A percentile compares a stretch with the other conserved stretches of the same genome.
Conservation (phyloP, 768 basidiomycete genomes). For the Pluteus cervinus region DNA sequence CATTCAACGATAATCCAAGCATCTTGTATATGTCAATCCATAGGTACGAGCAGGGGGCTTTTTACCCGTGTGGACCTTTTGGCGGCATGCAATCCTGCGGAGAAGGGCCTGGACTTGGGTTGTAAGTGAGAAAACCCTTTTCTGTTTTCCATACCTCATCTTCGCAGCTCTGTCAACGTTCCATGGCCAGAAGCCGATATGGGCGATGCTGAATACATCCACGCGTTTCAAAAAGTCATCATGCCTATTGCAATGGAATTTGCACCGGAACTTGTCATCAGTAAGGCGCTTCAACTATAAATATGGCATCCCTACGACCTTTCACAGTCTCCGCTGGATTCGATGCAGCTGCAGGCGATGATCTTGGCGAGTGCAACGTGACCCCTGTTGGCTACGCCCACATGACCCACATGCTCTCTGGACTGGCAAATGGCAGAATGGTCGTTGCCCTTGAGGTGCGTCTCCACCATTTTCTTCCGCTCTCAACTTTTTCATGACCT, state of each 20-base stretch:
- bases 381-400: conserved; percentile 92
- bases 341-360: conserved; percentile 92
- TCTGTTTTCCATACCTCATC: conserved; percentile 6
- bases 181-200: conserved; percentile 90
- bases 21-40: conserved; percentile 95
- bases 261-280: conserved; percentile 91
- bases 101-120: conserved; percentile 77
- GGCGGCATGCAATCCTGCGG: conserved; percentile 86
- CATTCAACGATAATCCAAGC: conserved; percentile 88
- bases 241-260: conserved; percentile 99
- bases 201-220: conserved; percentile 93
- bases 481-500: conserved; percentile 3
- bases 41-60: conserved; percentile 86
- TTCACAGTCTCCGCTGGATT: conserved; percentile 95
- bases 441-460: conserved; percentile 91
- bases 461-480: background rate
- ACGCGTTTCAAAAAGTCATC: conserved; percentile 91
- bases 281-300: conserved; percentile 38
- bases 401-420: conserved; percentile 96
- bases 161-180: conserved; percentile 82
- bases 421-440: conserved; percentile 81
- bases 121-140: conserved; percentile 41
- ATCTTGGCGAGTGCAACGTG: conserved; percentile 86
- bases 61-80: conserved; percentile 91
- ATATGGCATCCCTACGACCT: background rate